Evolutionary conservation across 2,329 filamentous ascomycete species (phyloP).

Genomic region (Cercospora sp.): DNA sequence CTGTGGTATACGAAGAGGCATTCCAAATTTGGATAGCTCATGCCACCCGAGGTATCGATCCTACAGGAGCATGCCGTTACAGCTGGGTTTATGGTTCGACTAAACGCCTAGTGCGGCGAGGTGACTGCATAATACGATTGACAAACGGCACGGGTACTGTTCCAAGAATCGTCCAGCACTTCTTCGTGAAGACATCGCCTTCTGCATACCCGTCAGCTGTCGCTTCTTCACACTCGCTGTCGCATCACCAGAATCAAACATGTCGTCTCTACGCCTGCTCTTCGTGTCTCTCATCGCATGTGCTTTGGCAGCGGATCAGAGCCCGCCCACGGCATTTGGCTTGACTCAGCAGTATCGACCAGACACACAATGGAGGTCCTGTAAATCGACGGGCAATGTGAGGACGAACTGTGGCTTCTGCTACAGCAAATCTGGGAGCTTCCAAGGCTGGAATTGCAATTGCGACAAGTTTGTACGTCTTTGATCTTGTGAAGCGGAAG

Average conservation of each 20-base stretch:
- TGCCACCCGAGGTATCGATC: conserved; percentile 7
- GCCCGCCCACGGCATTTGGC: conserved; percentile 2
- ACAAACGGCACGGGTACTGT: neutral
- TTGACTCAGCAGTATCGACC: conserved; percentile 15
- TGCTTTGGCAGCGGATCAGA: conserved; percentile 10
- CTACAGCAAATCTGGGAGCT: conserved; percentile 1
- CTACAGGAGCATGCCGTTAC: neutral
- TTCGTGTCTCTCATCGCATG: conserved; percentile 1
- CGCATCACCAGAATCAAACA: neutral
- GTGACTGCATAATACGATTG: conserved; percentile 4
- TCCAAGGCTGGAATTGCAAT: conserved; percentile 17
- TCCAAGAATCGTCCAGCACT: neutral
- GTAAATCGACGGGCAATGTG: conserved; percentile 7
- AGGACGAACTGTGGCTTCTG: conserved; percentile 17
- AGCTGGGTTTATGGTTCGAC: neutral
- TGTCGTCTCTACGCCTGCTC: neutral
- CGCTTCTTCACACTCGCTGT: neutral
- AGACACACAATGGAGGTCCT: conserved; percentile 6
- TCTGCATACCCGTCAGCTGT: neutral
- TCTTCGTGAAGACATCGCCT: neutral
- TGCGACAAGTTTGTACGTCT: conserved; percentile 17
- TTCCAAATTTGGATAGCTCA: conserved; percentile 3
- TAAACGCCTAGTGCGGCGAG: neutral
- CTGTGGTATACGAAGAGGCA: neutral
- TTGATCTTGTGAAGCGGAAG: neutral